phyloP scores from a whole-genome alignment of 2,329 filamentous ascomycete species.

The Alternaria sp. region DNA sequence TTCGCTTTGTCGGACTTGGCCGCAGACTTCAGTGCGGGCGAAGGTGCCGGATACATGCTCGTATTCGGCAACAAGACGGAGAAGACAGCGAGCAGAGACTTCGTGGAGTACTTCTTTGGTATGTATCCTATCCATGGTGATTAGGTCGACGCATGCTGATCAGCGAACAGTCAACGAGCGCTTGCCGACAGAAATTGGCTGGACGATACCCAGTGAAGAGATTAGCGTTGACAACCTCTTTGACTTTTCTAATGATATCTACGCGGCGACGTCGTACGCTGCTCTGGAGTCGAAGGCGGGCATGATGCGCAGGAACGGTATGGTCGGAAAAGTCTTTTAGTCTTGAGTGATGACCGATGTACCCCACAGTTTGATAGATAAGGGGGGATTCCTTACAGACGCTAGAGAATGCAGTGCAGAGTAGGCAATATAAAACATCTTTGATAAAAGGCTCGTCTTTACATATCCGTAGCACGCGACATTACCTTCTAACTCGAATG shows the following conservation, averaged over 20 bases:
- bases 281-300: background rate
- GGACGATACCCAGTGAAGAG: background rate
- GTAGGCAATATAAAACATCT: too few species aligned
- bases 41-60: constrained; percentile 6
- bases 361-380: too few species aligned
- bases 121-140: background rate
- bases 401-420: too few species aligned
- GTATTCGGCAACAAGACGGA: constrained; percentile 6
- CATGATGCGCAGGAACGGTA: background rate
- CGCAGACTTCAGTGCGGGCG: background rate
- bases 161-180: background rate
- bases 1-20: background rate
- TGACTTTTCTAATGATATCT: background rate
- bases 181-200: constrained; percentile 2
- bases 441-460: too few species aligned
- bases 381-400: too few species aligned
- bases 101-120: constrained; percentile 6
- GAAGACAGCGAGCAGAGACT: background rate
- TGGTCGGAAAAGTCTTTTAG: background rate
- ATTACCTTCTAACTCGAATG: too few species aligned
- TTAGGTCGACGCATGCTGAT: background rate
- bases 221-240: background rate
- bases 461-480: too few species aligned
- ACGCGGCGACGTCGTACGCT: background rate
- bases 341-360: too few species aligned